Base-by-base conservation (phyloP, 805 yeast genomes). In the Suhomyces faveliae region DNA sequence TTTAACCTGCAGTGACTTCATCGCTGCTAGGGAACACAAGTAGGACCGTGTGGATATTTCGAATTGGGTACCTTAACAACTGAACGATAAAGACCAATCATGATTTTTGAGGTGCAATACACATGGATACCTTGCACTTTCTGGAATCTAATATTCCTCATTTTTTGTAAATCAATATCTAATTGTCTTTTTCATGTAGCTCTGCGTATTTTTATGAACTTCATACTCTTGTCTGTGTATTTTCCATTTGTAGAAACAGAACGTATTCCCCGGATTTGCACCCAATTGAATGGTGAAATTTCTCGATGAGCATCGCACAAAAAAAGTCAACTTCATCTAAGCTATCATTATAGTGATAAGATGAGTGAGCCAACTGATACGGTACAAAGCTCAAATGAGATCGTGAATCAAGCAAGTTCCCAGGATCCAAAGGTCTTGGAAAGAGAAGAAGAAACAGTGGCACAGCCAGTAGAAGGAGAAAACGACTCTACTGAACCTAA, bases 281-380 rank as follows among this genome's bases (percentile, higher is more conserved):
- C 37, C 21, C 12, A 17, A 33, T 33, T 5, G 2, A 12, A 12
- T 9, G n/a, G 37, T 25, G 24, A 30, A 41, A 42, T 20, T 30
- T 17, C 15, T 8, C 20, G 45, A 42, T 42, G 45, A 42, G 45
- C 45, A 42, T 42, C 45, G 30, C 45, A 30, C 30, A 29, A 42
- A 42, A 19, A 37, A 37, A 19, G 30, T 33, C 21, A 9, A 17
- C 5, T 33, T 7, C 27, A 17, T 12, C 13, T n/a, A 27, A 27
- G n/a, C 7, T 17, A 20, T 15, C 12, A 5, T 33, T 6, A 17
- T 17, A 33, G 37, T 33, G 21, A 15, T 15, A 33, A 33, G 37
- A 33, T 33, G 37, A 17, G 21, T 17, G 37, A 33, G 10, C 21
- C 37, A 17, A 33, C 15, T 17, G 37, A 33, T 17, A 17, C 12